Base-by-base conservation (phyloP, 805 yeast species). In the Starmerella sirachaensis region DNA sequence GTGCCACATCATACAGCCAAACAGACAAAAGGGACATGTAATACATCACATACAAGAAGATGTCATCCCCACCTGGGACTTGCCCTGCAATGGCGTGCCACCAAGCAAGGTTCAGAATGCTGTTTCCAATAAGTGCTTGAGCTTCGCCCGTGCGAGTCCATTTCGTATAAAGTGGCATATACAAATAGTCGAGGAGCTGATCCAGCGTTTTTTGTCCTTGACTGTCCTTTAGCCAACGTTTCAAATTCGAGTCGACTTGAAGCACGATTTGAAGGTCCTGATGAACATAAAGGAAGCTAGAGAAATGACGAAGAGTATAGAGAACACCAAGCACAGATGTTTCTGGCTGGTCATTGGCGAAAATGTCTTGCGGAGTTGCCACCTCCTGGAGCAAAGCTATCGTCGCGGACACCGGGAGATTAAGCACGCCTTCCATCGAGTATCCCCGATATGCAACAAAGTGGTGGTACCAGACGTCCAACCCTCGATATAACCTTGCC, bases 91-190 rank as follows among this genome's bases (percentile, higher is more conserved):
- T 49, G 3, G 54, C 51, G 12, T 48, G 45, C 19, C 38, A 35
- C 49, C 59, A 48, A 13, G 47, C 50, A 14, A 56, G 45, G 24
- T 40, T 52, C 40, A 54, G 29, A n/a, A 50, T 30, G 8, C 53
- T 47, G 2, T 52, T 47, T 8, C 53, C 37, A 3, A 56, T 53
- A 38, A 54, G 41, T 10, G 51, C 45, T 23, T 42, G 40, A 13
- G 60, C 52, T 28, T 55, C 58, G 16, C 46, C 45, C 10, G 53
- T 43, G 33, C 38, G 33, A 18, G 51, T 41, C 61, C 60, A 56
- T 32, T 47, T 46, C 26, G 36, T 31, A 37, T 48, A 54, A 5
- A 50, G 40, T 5, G 55, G 55, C 51, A 51, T 49, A 42, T 50
- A 51, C 23, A 51, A 39, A 29, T 41, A 45, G 35, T 48, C 51